A percentile compares a stretch with the other conserved stretches of the same genome.
Evolutionary conservation across 345 rosid genomes (phyloP).

Genomic region (Iberis pinnata): DNA sequence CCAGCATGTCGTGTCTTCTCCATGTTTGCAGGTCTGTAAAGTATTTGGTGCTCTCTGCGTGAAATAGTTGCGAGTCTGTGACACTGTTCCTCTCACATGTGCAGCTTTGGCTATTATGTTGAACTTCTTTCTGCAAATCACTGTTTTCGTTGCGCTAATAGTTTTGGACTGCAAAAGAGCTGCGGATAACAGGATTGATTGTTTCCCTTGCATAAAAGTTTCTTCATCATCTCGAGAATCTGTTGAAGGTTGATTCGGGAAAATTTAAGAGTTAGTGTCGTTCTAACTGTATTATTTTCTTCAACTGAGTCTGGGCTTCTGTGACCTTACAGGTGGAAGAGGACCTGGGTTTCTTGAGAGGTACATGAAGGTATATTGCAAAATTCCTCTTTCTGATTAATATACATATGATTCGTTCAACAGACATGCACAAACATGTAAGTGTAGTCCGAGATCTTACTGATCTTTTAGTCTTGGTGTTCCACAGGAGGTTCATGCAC

Average conservation of each 20-base stretch:
- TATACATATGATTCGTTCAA: slow-evolving; percentile 11
- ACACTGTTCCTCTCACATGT: slow-evolving; percentile 18
- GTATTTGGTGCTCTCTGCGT: slow-evolving; percentile 9
- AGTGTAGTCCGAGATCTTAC: slow-evolving; percentile 4
- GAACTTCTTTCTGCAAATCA: slow-evolving; percentile 94
- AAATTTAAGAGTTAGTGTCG: not conserved
- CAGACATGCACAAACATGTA: slow-evolving; percentile 15
- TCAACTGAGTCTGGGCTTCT: slow-evolving; percentile 18
- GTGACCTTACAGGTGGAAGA: slow-evolving; percentile 47
- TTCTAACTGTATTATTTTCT: slow-evolving; percentile 1
- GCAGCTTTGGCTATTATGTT: slow-evolving; percentile 89
- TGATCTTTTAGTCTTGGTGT: slow-evolving; percentile 19
- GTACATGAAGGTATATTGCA: slow-evolving; percentile 73
- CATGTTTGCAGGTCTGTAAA: slow-evolving; percentile 76
- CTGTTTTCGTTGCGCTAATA: slow-evolving; percentile 94
- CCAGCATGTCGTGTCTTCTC: slow-evolving; percentile 98
- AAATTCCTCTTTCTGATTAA: slow-evolving; percentile 5
- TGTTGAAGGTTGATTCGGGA: slow-evolving; percentile 50
- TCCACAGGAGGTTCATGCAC: slow-evolving; percentile 82
- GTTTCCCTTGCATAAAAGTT: slow-evolving; percentile 74
- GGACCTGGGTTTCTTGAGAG: slow-evolving; percentile 73
- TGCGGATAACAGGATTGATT: slow-evolving; percentile 75
- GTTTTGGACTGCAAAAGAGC: slow-evolving; percentile 80
- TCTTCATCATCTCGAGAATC: slow-evolving; percentile 52
- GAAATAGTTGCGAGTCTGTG: slow-evolving; percentile 12